Conservation (phyloP, 2,329 filamentous ascomycete genomes). For the Alternaria brassicicola region DNA sequence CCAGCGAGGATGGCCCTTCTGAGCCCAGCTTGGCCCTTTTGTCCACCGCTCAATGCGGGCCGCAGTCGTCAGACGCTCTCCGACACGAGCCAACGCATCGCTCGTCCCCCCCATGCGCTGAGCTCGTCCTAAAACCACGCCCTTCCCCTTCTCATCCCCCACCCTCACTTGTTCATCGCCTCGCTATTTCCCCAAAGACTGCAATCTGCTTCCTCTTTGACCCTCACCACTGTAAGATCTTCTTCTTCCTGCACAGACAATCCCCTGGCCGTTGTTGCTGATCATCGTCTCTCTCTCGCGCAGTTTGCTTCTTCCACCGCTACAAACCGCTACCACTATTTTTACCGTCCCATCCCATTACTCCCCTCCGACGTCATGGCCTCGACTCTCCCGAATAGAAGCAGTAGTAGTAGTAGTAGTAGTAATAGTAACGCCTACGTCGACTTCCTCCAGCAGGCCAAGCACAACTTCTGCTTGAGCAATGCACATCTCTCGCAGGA, state of each 20-base stretch:
- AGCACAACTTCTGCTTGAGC: conserved; percentile 44
- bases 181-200: conserved; percentile 25
- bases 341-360: conserved; percentile 2
- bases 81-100: conserved; percentile 46
- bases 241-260: conserved; percentile 16
- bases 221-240: conserved; percentile 22
- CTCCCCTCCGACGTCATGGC: conserved; percentile 29
- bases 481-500: conserved; percentile 44
- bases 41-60: conserved; percentile 28
- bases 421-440: conserved; percentile 23
- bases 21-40: conserved; percentile 29
- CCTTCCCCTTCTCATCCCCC: conserved; percentile 30
- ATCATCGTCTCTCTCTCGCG: conserved; percentile 25
- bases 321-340: conserved; percentile 8
- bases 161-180: conserved; percentile 37
- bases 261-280: conserved; percentile 23
- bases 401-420: conserved; percentile 20
- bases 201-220: conserved; percentile 17
- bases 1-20: conserved; percentile 38
- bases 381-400: conserved; percentile 31
- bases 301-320: conserved; percentile 25
- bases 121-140: conserved; percentile 36
- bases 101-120: conserved; percentile 10
- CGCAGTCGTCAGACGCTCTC: conserved; percentile 37
- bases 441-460: conserved; percentile 45